Percentiles rank a stretch among this genome's conserved stretches.
Conservation (phyloP, 1,284 basidiomycete genomes). For the Psilocybe mexicana region DNA sequence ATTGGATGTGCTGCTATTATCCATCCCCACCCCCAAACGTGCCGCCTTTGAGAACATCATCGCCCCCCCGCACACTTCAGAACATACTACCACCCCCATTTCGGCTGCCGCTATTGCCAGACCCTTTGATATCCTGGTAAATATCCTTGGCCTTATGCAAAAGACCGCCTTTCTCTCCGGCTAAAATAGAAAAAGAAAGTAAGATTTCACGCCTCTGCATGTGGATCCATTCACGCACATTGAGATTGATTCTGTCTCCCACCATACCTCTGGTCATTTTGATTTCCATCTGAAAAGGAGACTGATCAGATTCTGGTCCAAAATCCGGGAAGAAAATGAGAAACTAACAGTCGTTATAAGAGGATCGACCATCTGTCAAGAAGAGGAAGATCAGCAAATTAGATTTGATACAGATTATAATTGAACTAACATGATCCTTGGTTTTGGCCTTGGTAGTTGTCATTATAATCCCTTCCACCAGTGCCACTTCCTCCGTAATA, state of each 20-base stretch:
- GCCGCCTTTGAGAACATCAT: not conserved
- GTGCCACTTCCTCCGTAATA: constrained; percentile 2
- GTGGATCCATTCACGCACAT: not conserved
- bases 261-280: not conserved
- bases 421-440: not conserved
- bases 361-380: constrained; percentile 1
- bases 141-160: constrained; percentile 11
- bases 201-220: not conserved
- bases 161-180: constrained; percentile 2
- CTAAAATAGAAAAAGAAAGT: not conserved
- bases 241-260: not conserved
- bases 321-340: not conserved
- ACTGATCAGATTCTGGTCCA: not conserved
- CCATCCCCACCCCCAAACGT: constrained; percentile 1
- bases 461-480: not conserved
- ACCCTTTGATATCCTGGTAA: constrained; percentile 12
- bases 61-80: constrained; percentile 5
- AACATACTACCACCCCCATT: constrained; percentile 5
- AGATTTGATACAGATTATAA: too few species aligned
- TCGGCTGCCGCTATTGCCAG: not conserved
- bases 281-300: not conserved
- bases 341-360: not conserved
- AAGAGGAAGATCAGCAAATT: not conserved
- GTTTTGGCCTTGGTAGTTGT: not conserved
- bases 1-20: not conserved